Evolutionary conservation across 805 yeast species (phyloP).

Genomic region (Metschnikowia shivogae): DNA sequence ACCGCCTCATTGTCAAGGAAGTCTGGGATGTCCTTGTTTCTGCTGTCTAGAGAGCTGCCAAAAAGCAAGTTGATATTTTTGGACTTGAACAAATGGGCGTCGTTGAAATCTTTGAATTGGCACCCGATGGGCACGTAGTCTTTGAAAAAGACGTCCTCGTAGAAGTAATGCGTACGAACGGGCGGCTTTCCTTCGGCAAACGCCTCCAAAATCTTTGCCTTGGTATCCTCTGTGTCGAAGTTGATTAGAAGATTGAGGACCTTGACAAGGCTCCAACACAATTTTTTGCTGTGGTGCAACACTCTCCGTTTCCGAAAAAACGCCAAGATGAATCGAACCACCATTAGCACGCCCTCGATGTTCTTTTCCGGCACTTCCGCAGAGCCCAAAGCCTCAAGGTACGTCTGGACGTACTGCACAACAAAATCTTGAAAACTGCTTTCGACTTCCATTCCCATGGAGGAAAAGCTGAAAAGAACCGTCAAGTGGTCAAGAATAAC

Average conservation of each 20-base stretch:
- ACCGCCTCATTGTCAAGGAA: conserved; percentile 22
- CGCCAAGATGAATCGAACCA: conserved; percentile 15
- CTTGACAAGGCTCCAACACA: conserved; percentile 5
- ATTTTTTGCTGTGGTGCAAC: not conserved
- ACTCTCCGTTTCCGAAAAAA: conserved; percentile 7
- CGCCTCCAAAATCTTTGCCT: conserved; percentile 5
- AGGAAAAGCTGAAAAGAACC: conserved; percentile 14
- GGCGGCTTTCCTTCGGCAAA: conserved; percentile 27
- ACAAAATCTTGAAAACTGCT: conserved; percentile 8
- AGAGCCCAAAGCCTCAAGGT: conserved; percentile 5
- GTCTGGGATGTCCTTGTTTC: conserved; percentile 15
- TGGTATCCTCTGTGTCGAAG: conserved; percentile 11
- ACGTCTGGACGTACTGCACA: conserved; percentile 7
- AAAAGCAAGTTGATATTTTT: conserved; percentile 20
- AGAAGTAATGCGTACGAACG: conserved; percentile 49
- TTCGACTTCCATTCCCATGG: conserved; percentile 3
- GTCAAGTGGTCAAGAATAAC: conserved; percentile 14
- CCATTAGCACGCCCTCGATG: conserved; percentile 9
- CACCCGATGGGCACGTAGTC: conserved; percentile 56
- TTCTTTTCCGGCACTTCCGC: conserved; percentile 1
- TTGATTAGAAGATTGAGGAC: conserved; percentile 8
- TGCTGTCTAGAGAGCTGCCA: conserved; percentile 18
- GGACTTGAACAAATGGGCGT: conserved; percentile 39
- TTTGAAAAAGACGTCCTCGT: conserved; percentile 60
- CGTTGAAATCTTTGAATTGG: conserved; percentile 59